phyloP scores from a whole-genome alignment of 2,329 filamentous ascomycete genomes.

The Diaporthe citri region DNA sequence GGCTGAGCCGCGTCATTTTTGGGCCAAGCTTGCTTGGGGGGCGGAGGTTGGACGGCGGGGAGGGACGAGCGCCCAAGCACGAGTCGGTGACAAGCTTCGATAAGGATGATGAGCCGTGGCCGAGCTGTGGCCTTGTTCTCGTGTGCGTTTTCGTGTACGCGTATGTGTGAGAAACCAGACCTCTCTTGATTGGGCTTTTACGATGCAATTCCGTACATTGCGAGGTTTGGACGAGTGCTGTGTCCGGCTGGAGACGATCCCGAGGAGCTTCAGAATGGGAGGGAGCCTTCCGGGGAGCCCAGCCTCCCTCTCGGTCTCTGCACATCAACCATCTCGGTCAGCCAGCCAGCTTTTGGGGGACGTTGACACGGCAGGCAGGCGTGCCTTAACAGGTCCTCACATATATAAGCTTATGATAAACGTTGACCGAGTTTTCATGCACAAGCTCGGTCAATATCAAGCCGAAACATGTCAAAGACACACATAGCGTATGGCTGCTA shows the following conservation, averaged over 20 bases:
- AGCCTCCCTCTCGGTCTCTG: constrained; percentile 1
- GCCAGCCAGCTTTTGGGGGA: neutral
- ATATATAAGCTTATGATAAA: constrained; percentile 9
- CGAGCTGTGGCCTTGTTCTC: neutral
- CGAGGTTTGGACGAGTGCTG: neutral
- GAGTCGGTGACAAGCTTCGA: neutral
- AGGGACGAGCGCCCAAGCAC: neutral
- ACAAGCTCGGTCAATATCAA: constrained; percentile 2
- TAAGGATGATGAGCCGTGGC: neutral
- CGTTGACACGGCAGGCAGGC: neutral
- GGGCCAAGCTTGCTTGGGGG: neutral
- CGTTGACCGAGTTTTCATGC: constrained; percentile 11
- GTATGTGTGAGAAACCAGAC: neutral
- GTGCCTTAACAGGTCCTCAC: neutral
- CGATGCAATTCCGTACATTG: too few relatives aligned
- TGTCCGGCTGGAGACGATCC: neutral
- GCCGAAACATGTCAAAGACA: constrained; percentile 5
- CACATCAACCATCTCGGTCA: neutral
- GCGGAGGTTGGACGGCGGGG: neutral
- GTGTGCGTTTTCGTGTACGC: neutral
- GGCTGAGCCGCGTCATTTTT: constrained; percentile 21
- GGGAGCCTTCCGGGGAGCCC: neutral
- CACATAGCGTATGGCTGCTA: neutral
- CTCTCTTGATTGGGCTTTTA: too few relatives aligned
- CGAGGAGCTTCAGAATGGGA: neutral